Evolutionary conservation across 2,329 filamentous ascomycete species (phyloP).

Genomic region (Penicillium sp.): DNA sequence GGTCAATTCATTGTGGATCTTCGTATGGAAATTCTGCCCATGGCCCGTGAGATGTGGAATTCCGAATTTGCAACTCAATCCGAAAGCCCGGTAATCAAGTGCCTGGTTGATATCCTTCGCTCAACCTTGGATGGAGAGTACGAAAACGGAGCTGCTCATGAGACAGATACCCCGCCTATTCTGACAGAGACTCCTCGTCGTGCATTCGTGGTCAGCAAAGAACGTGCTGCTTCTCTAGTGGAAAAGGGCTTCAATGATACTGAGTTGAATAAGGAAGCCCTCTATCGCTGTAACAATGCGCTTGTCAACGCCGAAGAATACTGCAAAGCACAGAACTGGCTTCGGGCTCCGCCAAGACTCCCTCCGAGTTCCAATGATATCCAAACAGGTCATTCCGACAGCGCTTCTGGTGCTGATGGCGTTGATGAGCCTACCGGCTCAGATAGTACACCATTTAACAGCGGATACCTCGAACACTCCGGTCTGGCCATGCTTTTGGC

Average conservation of each 20-base stretch:
- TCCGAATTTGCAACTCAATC: slow-evolving; percentile 82
- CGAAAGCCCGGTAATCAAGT: slow-evolving; percentile 74
- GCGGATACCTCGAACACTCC: slow-evolving; percentile 33
- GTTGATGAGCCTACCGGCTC: slow-evolving; percentile 32
- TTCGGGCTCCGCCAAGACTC: slow-evolving; percentile 64
- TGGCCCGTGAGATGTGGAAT: slow-evolving; percentile 80
- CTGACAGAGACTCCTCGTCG: slow-evolving; percentile 52
- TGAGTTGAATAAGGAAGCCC: slow-evolving; percentile 73
- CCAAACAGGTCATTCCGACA: slow-evolving; percentile 34
- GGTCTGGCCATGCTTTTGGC: slow-evolving; percentile 41
- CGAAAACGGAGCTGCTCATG: slow-evolving; percentile 69
- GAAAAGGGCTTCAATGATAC: slow-evolving; percentile 57
- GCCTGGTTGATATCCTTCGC: slow-evolving; percentile 81
- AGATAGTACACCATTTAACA: slow-evolving; percentile 32
- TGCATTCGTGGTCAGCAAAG: slow-evolving; percentile 57
- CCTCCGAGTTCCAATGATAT: slow-evolving; percentile 68
- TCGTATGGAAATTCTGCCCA: slow-evolving; percentile 76
- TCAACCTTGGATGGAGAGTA: slow-evolving; percentile 76
- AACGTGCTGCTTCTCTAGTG: slow-evolving; percentile 49
- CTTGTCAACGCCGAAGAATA: slow-evolving; percentile 69
- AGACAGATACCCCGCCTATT: slow-evolving; percentile 61
- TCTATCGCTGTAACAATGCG: slow-evolving; percentile 79
- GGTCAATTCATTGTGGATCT: slow-evolving; percentile 86
- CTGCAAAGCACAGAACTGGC: slow-evolving; percentile 65
- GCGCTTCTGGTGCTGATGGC: slow-evolving; percentile 33